Evolutionary conservation across 176 grass and related monocot species (phyloP).

Genomic region (Lolium perenne): DNA sequence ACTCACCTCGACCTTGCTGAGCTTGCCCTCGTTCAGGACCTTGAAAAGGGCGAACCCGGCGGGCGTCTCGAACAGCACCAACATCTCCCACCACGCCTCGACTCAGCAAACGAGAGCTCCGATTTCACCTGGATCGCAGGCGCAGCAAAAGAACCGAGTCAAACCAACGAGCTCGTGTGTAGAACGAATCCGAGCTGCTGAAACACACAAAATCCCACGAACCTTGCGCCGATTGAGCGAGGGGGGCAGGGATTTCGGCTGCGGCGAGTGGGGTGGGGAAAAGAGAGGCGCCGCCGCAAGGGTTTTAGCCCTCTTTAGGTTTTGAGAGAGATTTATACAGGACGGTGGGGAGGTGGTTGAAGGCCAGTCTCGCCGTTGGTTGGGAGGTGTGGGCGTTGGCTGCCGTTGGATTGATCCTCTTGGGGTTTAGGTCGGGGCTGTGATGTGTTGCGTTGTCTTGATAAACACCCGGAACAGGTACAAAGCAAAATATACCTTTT

Average conservation of each 20-base stretch:
- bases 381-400: background rate
- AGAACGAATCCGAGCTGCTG: background rate
- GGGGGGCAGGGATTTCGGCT: background rate
- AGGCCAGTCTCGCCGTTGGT: constrained; percentile 32
- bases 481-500: too few relatives aligned
- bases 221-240: constrained; percentile 8
- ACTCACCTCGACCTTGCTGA: constrained; percentile 78
- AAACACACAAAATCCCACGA: background rate
- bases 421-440: constrained; percentile 18
- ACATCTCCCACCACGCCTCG: constrained; percentile 41
- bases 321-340: constrained; percentile 29
- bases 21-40: constrained; percentile 84
- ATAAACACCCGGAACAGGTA: too few relatives aligned
- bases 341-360: background rate
- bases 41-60: constrained; percentile 85
- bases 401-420: constrained; percentile 43
- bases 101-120: background rate
- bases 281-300: constrained; percentile 42
- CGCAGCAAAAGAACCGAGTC: background rate
- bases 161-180: background rate
- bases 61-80: constrained; percentile 82
- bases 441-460: background rate
- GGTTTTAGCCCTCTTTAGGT: constrained; percentile 32
- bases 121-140: background rate
- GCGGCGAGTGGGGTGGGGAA: constrained; percentile 21